Conservation (phyloP, 495 filamentous ascomycete genomes). For the Penicillium salamii region DNA sequence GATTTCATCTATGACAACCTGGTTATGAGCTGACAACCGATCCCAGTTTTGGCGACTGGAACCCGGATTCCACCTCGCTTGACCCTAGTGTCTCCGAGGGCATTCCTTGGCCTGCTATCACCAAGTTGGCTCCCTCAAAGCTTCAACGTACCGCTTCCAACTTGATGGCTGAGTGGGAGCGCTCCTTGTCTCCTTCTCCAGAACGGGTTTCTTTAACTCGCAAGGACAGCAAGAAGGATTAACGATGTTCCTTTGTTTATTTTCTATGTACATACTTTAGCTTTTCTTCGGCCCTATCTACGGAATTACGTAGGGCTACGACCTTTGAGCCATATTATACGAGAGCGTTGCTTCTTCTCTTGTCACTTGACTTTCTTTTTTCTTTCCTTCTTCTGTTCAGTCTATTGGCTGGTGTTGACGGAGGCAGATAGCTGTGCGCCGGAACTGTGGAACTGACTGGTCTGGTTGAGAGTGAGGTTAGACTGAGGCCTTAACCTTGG, state of each 20-base stretch:
- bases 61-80: slow-evolving; percentile 26
- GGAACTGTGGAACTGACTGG: no score
- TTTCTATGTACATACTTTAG: slow-evolving; percentile 18
- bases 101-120: slow-evolving; percentile 65
- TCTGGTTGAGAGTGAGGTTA: no score
- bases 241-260: slow-evolving; percentile 11
- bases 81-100: slow-evolving; percentile 50
- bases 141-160: slow-evolving; percentile 67
- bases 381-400: slow-evolving; percentile 5
- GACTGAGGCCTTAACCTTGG: no score
- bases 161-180: slow-evolving; percentile 79
- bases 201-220: slow-evolving; percentile 22
- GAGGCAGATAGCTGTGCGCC: no score
- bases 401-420: not conserved
- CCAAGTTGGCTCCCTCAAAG: slow-evolving; percentile 62
- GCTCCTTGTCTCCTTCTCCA: slow-evolving; percentile 39
- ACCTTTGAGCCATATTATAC: slow-evolving; percentile 28
- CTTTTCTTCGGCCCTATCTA: slow-evolving; percentile 22
- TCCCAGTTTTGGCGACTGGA: slow-evolving; percentile 44
- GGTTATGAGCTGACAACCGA: slow-evolving; percentile 30
- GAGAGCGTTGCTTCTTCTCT: slow-evolving; percentile 31
- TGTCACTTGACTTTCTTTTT: slow-evolving; percentile 12
- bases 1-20: slow-evolving; percentile 34
- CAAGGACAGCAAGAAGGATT: slow-evolving; percentile 41
- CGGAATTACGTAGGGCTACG: slow-evolving; percentile 40